A percentile compares a stretch with the other conserved stretches of the same genome.
Evolutionary conservation across 495 filamentous ascomycete species (phyloP).

Genomic region (Daldinia grandis): DNA sequence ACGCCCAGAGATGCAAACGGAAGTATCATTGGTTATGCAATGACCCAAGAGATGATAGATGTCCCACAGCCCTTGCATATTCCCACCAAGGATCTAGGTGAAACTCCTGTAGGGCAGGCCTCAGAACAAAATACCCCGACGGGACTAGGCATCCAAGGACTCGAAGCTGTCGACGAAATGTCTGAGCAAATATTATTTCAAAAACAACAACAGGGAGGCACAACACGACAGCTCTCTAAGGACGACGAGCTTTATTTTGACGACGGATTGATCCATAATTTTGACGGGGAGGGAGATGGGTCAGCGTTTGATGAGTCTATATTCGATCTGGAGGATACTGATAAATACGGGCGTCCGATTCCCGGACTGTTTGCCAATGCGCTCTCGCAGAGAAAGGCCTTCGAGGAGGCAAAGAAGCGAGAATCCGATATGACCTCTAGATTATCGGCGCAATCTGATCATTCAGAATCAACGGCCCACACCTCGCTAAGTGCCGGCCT

Average conservation of each 20-base stretch:
- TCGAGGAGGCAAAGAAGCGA: constrained; percentile 42
- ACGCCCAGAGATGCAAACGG: constrained; percentile 65
- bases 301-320: constrained; percentile 78
- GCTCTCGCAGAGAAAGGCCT: constrained; percentile 47
- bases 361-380: constrained; percentile 58
- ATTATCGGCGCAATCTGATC: constrained; percentile 50
- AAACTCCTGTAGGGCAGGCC: constrained; percentile 6
- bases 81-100: neutral
- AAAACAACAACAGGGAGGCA: constrained; percentile 18
- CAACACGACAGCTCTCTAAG: constrained; percentile 45
- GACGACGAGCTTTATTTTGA: constrained; percentile 86
- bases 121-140: constrained; percentile 33
- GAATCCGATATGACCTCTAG: constrained; percentile 52
- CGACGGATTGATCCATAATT: constrained; percentile 70
- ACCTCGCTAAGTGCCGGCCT: constrained; percentile 48
- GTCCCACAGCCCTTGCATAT: constrained; percentile 22
- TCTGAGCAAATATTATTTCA: constrained; percentile 13
- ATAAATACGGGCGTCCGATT: constrained; percentile 62
- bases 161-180: constrained; percentile 34
- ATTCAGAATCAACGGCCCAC: constrained; percentile 51
- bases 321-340: constrained; percentile 73
- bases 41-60: constrained; percentile 54
- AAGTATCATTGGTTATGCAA: constrained; percentile 58
- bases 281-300: constrained; percentile 59
- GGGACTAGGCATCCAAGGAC: constrained; percentile 50